Evolutionary conservation across 495 filamentous ascomycete species (phyloP).

Genomic region (Coniosporium apollinis): DNA sequence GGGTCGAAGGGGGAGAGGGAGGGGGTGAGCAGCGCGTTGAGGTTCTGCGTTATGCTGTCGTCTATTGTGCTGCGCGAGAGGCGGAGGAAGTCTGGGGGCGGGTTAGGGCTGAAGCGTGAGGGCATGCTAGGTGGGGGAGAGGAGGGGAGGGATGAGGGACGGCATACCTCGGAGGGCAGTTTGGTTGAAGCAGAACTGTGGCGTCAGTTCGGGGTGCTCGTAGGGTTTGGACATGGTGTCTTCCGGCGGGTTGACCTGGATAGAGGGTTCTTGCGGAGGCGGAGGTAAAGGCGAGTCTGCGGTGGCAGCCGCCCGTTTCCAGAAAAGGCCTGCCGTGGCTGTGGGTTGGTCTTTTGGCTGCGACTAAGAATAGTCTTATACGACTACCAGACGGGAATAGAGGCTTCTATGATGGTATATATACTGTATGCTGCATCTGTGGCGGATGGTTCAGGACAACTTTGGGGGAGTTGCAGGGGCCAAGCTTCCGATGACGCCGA

Average conservation of each 20-base stretch:
- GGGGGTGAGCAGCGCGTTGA: conserved; percentile 79
- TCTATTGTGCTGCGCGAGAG: conserved; percentile 73
- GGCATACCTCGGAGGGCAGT: conserved; percentile 59
- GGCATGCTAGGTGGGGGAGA: conserved; percentile 4
- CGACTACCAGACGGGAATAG: no score
- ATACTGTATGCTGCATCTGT: no score
- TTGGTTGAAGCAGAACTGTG: conserved; percentile 89
- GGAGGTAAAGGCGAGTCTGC: conserved; percentile 1
- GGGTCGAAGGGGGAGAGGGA: conserved; percentile 59
- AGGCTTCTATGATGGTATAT: no score
- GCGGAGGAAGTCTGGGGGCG: conserved; percentile 68
- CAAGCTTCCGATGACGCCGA: no score
- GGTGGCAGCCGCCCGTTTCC: conserved; percentile 9
- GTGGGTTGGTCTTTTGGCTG: no score
- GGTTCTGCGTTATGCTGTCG: conserved; percentile 81
- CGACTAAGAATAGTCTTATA: no score
- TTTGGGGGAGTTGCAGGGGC: no score
- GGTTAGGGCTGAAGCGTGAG: conserved; percentile 1
- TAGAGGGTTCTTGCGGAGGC: conserved; percentile 2
- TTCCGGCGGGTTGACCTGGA: conserved; percentile 2
- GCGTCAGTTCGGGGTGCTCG: conserved; percentile 48
- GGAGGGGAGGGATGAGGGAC: conserved; percentile 2
- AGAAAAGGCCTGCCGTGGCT: conserved; percentile 18
- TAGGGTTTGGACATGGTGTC: conserved; percentile 43
- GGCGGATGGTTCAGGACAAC: no score